Percentiles rank a stretch among this genome's conserved stretches.
phyloP scores from a whole-genome alignment of 768 basidiomycete genomes.

The Pleurotus tuber-regium region DNA sequence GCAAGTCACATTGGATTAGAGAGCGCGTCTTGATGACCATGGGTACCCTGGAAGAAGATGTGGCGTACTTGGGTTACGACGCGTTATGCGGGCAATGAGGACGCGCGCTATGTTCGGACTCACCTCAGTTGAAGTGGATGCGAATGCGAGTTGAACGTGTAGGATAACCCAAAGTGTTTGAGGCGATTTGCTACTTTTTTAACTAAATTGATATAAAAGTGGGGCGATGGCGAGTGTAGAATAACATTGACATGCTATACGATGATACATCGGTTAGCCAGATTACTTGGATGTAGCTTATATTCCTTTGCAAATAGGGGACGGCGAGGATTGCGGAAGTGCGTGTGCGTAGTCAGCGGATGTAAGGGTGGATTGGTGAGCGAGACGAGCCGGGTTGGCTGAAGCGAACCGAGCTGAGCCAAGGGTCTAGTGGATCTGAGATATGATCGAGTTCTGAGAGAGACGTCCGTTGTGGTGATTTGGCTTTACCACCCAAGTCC shows the following conservation, averaged over 20 bases:
- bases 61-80: no score
- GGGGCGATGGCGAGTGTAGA: not conserved
- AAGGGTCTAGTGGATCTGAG: constrained; percentile 6
- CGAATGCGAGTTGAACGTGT: not conserved
- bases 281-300: no score
- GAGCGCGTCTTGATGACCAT: no score
- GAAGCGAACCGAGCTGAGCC: constrained; percentile 1
- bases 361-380: not conserved
- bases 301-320: no score
- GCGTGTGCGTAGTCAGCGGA: constrained; percentile 2
- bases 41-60: no score
- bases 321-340: not conserved
- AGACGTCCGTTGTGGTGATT: constrained; percentile 9
- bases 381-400: not conserved
- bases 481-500: constrained; percentile 7
- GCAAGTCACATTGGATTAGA: no score
- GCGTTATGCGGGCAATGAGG: no score
- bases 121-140: not conserved
- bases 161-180: no score
- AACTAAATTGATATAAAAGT: no score
- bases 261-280: no score
- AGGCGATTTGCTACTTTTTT: no score
- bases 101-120: not conserved
- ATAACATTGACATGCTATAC: no score
- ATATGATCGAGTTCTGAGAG: constrained; percentile 7